Conservation (phyloP, 106 monocot species). For the Xerophyta viscosa region DNA sequence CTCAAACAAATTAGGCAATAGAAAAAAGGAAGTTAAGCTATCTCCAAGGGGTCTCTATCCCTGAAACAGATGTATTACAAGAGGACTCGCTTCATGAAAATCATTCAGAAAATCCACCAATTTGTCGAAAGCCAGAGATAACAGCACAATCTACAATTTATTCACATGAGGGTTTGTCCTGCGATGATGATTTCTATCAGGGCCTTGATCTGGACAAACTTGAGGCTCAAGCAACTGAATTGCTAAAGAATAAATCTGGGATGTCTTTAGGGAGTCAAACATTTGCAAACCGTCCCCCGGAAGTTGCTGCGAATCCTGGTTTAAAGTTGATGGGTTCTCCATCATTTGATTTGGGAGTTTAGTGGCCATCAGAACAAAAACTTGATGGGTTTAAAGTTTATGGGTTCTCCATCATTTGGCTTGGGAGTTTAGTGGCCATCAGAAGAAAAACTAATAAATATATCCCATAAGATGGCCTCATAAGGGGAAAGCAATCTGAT, state of each 20-base stretch:
- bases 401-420: too few relatives aligned
- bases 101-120: background rate
- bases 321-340: conserved; percentile 23
- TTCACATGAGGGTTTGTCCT: conserved; percentile 11
- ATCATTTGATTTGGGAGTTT: conserved; percentile 79
- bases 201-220: conserved; percentile 82
- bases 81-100: conserved; percentile 6
- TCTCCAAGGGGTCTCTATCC: conserved; percentile 16
- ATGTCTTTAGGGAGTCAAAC: background rate
- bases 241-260: conserved; percentile 34
- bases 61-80: background rate
- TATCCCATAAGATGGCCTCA: too few relatives aligned
- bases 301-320: conserved; percentile 7
- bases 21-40: conserved; percentile 83
- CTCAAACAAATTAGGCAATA: conserved; percentile 27
- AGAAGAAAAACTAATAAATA: too few relatives aligned
- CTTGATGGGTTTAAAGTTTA: too few relatives aligned
- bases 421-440: too few relatives aligned
- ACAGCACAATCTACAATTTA: too few relatives aligned
- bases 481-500: too few relatives aligned
- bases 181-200: conserved; percentile 73
- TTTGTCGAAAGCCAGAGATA: background rate
- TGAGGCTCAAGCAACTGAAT: conserved; percentile 73
- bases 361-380: background rate
- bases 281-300: background rate